A percentile compares a stretch with the other conserved stretches of the same genome.
Conservation (phyloP, 2,329 filamentous ascomycete genomes). For the Eurotiales sp. region DNA sequence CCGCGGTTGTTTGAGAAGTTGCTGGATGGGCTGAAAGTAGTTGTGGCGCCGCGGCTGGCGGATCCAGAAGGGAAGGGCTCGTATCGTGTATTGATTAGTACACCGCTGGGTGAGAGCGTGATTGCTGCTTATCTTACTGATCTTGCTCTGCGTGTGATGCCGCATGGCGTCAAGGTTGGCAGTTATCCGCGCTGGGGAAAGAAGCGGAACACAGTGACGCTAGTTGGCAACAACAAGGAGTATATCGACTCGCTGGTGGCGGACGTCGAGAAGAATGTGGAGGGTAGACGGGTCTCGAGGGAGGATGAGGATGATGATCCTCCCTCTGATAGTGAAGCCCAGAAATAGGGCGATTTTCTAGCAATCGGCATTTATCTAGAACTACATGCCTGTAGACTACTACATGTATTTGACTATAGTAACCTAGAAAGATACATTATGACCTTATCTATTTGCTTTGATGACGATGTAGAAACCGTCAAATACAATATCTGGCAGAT, state of each 20-base stretch:
- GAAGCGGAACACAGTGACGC: conserved; percentile 80
- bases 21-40: conserved; percentile 70
- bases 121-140: conserved; percentile 80
- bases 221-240: conserved; percentile 71
- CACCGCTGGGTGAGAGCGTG: conserved; percentile 79
- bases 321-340: conserved; percentile 23
- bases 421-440: too few species aligned
- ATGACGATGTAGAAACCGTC: too few species aligned
- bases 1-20: conserved; percentile 78
- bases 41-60: conserved; percentile 64
- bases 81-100: conserved; percentile 75
- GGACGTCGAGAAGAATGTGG: conserved; percentile 72
- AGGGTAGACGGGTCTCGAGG: conserved; percentile 64
- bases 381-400: background rate
- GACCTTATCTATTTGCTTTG: too few species aligned
- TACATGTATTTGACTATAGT: too few species aligned
- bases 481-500: too few species aligned
- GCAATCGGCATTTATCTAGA: background rate
- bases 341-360: background rate
- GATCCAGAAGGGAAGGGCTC: conserved; percentile 81
- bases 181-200: conserved; percentile 93
- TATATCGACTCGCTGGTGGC: conserved; percentile 74
- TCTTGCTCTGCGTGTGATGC: conserved; percentile 68
- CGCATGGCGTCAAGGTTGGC: conserved; percentile 83
- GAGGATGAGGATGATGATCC: conserved; percentile 71